Percentiles rank a stretch among this genome's conserved stretches.
Conservation (phyloP, 2,329 filamentous ascomycete genomes). For the Fusarium praegraminearum region DNA sequence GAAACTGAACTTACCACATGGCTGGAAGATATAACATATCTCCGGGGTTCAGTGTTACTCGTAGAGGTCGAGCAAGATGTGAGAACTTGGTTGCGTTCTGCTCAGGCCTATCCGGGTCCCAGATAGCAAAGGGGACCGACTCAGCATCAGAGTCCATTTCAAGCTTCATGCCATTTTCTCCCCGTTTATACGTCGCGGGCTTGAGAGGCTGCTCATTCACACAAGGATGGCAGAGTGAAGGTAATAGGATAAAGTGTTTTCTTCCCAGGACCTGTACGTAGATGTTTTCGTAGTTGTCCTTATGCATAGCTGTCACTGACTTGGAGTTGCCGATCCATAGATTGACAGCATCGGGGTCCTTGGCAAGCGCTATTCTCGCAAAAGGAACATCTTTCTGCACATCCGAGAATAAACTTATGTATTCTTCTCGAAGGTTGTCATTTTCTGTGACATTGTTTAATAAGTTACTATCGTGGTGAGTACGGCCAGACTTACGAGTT, state of each 20-base stretch:
- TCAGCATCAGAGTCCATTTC: slow-evolving; percentile 52
- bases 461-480: not conserved
- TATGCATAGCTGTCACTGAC: slow-evolving; percentile 79
- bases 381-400: slow-evolving; percentile 76
- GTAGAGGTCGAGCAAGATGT: slow-evolving; percentile 67
- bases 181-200: slow-evolving; percentile 69
- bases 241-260: slow-evolving; percentile 81
- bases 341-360: slow-evolving; percentile 79
- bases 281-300: slow-evolving; percentile 87
- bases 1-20: slow-evolving; percentile 70
- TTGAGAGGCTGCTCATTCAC: slow-evolving; percentile 72
- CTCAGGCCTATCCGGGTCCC: slow-evolving; percentile 75
- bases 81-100: slow-evolving; percentile 69
- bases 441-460: slow-evolving; percentile 68
- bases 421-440: slow-evolving; percentile 83
- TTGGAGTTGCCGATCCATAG: slow-evolving; percentile 83
- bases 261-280: slow-evolving; percentile 80
- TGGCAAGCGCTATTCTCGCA: slow-evolving; percentile 76
- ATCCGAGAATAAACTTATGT: slow-evolving; percentile 70
- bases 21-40: slow-evolving; percentile 87
- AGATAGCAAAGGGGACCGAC: slow-evolving; percentile 74
- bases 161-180: slow-evolving; percentile 47
- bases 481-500: slow-evolving; percentile 67
- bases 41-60: slow-evolving; percentile 76
- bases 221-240: slow-evolving; percentile 76